Evolutionary conservation across 1,284 basidiomycete genomes (phyloP).

Genomic region (Takashimella koratensis): DNA sequence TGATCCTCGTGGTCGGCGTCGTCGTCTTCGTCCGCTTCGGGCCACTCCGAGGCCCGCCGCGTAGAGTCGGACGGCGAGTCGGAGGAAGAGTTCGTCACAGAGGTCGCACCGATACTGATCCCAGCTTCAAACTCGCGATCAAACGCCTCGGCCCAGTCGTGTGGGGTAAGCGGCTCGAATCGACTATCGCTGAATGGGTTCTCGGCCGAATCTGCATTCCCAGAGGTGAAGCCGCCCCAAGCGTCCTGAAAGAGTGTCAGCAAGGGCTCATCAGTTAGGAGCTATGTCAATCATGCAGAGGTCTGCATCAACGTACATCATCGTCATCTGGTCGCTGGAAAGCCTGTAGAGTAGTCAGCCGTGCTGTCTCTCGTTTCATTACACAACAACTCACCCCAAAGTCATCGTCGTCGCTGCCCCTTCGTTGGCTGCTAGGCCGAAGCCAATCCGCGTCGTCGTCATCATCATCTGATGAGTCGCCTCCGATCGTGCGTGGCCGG

Average conservation of each 20-base stretch:
- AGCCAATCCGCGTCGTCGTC: conserved; percentile 48
- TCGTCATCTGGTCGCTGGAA: conserved; percentile 14
- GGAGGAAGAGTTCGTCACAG: not conserved
- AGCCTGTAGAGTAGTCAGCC: conserved; percentile 17
- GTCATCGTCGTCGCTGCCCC: conserved; percentile 32
- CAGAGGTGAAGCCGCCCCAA: conserved; percentile 44
- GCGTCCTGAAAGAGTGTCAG: conserved; percentile 25
- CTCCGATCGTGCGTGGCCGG: not conserved
- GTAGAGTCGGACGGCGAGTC: not conserved
- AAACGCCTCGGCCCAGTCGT: conserved; percentile 45
- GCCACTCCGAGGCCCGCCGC: not conserved
- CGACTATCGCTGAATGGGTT: conserved; percentile 47
- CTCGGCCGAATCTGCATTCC: conserved; percentile 18
- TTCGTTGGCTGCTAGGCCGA: conserved; percentile 22
- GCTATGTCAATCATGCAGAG: not conserved
- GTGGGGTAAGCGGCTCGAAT: conserved; percentile 38
- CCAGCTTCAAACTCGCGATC: conserved; percentile 30
- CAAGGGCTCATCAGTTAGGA: not conserved
- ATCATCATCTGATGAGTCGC: conserved; percentile 41
- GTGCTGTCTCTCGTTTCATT: too few relatives aligned
- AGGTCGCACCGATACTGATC: not conserved
- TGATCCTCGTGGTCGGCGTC: conserved; percentile 13
- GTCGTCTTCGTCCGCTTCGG: conserved; percentile 11
- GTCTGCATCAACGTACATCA: not conserved
- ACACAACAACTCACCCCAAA: conserved; percentile 38